A percentile compares a stretch with the other conserved stretches of the same genome.
Conservation (phyloP, 2,329 filamentous ascomycete species). For the Phialophora verrucosa region DNA sequence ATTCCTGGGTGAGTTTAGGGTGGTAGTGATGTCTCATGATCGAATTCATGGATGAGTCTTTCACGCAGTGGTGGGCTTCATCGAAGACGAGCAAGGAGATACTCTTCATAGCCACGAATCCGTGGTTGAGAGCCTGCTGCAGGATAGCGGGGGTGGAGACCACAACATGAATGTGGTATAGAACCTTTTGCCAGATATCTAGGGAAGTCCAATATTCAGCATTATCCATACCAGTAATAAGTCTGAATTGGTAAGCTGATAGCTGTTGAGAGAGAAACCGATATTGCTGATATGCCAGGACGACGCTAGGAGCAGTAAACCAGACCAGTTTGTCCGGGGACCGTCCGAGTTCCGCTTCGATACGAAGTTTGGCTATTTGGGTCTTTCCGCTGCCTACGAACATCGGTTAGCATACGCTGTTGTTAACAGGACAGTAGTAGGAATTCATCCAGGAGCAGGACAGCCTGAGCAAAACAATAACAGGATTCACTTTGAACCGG, state of each 20-base stretch:
- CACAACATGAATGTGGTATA: slow-evolving; percentile 71
- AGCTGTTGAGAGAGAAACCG: slow-evolving; percentile 66
- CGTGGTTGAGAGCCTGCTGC: slow-evolving; percentile 74
- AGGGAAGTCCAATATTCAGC: slow-evolving; percentile 75
- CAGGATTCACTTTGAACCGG: too few species aligned
- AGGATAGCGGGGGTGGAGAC: slow-evolving; percentile 79
- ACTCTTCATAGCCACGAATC: slow-evolving; percentile 68
- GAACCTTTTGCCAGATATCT: slow-evolving; percentile 68
- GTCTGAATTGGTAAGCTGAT: slow-evolving; percentile 60
- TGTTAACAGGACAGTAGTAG: background rate
- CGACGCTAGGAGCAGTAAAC: slow-evolving; percentile 74
- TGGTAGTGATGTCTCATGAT: slow-evolving; percentile 79
- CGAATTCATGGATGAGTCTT: slow-evolving; percentile 66
- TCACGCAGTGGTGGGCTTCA: slow-evolving; percentile 80
- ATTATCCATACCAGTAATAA: slow-evolving; percentile 71
- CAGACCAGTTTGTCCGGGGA: slow-evolving; percentile 66
- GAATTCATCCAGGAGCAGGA: background rate
- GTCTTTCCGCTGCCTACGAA: background rate
- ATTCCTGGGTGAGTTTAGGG: slow-evolving; percentile 48
- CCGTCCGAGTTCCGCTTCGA: slow-evolving; percentile 67
- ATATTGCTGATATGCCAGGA: slow-evolving; percentile 70
- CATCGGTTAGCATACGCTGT: background rate
- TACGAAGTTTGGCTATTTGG: slow-evolving; percentile 69
- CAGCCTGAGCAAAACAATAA: too few species aligned
- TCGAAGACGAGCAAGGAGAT: slow-evolving; percentile 79